Evolutionary conservation across 441 rosid species (phyloP), one percentile per base, ranked within the genome.

Genomic region (Adansonia gregorii): DNA sequence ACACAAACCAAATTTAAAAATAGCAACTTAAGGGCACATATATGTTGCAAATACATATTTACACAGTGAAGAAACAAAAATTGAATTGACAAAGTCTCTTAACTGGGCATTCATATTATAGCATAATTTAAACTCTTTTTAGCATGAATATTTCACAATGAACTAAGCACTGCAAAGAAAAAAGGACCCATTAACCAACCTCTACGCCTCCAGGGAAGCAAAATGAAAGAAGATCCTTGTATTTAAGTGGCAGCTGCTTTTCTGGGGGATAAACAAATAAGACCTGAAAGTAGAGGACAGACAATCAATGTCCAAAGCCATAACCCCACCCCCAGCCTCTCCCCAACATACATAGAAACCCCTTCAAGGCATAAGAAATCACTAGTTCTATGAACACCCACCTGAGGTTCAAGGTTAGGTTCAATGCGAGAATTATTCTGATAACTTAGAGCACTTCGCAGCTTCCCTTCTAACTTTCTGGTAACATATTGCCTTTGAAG

Each of bases 151-250:
- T 56, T 17, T 60, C 7, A 48, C 15, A 46, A 52, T 24, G 3
- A 80, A 51, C 43, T 20, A 59, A 17, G 49, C 60, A 22, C 31
- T 17, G 39, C 19, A 48, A 22, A 68, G 15, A 11, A 22, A 19
- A 10, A 1, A 10, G 15, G 74, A 82, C 68, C 45, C 75, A 35
- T 22, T 59, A 46, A 70, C 85, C 80, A 75, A 93, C 98, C 99
- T 95, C 98, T 74, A 91, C 78, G 55, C 98, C 98, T 78, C 92
- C 98, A 79, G 98, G 99, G 76, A 94, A 92, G 94, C 97, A 95
- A 82, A 92, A 94, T 5, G 99, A 94, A 75, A 90, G 85, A 76
- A 95, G 95, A 89, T 94, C 98, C 84, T 92, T 94, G 84, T 86
- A 83, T 84, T 89, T 89, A 72, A 95, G 85, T 1, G 97, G 97